Evolutionary conservation across 192 early-diverging fungal genomes (phyloP).

Genomic region (Coemansia sp.): DNA sequence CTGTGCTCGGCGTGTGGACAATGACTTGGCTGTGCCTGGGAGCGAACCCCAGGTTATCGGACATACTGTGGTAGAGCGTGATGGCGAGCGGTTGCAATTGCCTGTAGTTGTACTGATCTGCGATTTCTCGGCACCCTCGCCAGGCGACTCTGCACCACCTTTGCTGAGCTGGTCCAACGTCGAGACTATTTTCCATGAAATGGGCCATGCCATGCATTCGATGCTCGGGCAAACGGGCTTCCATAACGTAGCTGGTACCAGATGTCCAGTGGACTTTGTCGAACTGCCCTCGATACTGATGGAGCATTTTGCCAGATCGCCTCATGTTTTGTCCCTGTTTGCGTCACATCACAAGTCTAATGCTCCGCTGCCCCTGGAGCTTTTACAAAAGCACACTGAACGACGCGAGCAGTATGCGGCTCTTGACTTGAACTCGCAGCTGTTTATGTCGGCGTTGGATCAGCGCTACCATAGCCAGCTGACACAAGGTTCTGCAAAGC

Average conservation of each 20-base stretch:
- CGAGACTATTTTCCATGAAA: slow-evolving; percentile 97
- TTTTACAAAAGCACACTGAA: slow-evolving; percentile 53
- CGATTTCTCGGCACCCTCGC: slow-evolving; percentile 61
- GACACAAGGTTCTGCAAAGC: slow-evolving; percentile 16
- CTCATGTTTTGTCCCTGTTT: slow-evolving; percentile 68
- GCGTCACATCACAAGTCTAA: slow-evolving; percentile 72
- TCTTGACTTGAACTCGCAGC: slow-evolving; percentile 81
- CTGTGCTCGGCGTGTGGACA: slow-evolving; percentile 82
- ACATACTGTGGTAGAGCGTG: slow-evolving; percentile 45
- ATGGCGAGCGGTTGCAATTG: slow-evolving; percentile 57
- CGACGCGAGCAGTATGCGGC: slow-evolving; percentile 59
- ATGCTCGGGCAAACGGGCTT: slow-evolving; percentile 93
- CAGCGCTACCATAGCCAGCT: slow-evolving; percentile 77
- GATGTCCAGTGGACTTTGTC: slow-evolving; percentile 94
- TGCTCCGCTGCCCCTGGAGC: slow-evolving; percentile 55
- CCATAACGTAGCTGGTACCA: slow-evolving; percentile 94
- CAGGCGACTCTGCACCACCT: slow-evolving; percentile 51
- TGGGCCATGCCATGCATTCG: slow-evolving; percentile 99
- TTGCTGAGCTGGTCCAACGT: slow-evolving; percentile 77
- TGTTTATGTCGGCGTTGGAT: slow-evolving; percentile 89
- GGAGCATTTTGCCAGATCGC: slow-evolving; percentile 83
- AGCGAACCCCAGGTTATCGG: slow-evolving; percentile 14
- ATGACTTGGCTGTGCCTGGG: slow-evolving; percentile 54
- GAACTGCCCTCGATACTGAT: slow-evolving; percentile 96
- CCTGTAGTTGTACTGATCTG: slow-evolving; percentile 74